Evolutionary conservation across 192 early-diverging fungal species (phyloP).

Genomic region (Coemansia nantahalensis): DNA sequence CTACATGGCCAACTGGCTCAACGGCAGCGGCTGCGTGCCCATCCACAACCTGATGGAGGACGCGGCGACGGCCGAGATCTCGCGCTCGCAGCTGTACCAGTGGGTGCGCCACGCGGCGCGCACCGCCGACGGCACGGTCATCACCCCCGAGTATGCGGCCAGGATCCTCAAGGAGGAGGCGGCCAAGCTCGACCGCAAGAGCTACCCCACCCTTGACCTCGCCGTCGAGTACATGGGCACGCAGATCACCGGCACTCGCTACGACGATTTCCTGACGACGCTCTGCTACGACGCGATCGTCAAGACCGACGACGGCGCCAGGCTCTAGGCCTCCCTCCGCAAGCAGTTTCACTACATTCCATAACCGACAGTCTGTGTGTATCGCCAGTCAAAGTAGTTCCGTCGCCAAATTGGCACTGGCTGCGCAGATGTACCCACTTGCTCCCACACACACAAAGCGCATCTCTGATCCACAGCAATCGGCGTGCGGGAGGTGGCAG

Average conservation of each 20-base stretch:
- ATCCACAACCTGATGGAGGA: conserved; percentile 99
- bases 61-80: conserved; percentile 97
- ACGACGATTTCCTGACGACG: conserved; percentile 93
- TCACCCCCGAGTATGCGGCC: conserved; percentile 76
- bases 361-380: neutral
- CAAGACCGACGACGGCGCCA: conserved; percentile 33
- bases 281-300: conserved; percentile 90
- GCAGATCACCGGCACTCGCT: conserved; percentile 78
- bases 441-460: too few relatives aligned
- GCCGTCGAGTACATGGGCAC: conserved; percentile 63
- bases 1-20: conserved; percentile 97
- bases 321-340: conserved; percentile 14
- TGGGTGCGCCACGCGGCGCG: conserved; percentile 87
- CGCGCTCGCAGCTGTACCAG: conserved; percentile 95
- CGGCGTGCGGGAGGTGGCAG: neutral
- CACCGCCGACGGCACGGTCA: conserved; percentile 75
- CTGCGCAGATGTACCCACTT: too few relatives aligned
- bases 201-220: conserved; percentile 46
- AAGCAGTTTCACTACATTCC: too few relatives aligned
- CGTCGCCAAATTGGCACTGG: too few relatives aligned
- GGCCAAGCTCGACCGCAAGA: conserved; percentile 62
- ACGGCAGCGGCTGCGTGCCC: conserved; percentile 92
- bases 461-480: neutral
- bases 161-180: conserved; percentile 89
- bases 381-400: too few relatives aligned